Evolutionary conservation across 2,329 filamentous ascomycete genomes (phyloP), one percentile per base, ranked within the genome.

Genomic region (Scedosporium boydii): DNA sequence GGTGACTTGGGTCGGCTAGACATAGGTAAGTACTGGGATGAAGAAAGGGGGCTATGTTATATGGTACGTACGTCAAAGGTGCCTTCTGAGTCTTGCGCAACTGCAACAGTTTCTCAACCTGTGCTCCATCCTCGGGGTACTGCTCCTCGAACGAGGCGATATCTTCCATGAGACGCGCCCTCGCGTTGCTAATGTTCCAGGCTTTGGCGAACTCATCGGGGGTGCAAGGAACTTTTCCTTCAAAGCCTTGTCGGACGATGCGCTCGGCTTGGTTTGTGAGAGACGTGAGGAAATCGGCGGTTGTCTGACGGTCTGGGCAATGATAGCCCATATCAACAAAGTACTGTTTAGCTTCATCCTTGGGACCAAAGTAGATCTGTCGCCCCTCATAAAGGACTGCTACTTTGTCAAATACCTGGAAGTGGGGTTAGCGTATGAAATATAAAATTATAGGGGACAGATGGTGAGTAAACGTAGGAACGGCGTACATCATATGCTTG

Each of bases 261-360:
- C 84, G 83, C 72, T 87, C 84, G 5, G 74, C 66, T 1, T 84
- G 74, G 23, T 81, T 82, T 1, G 87, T 89, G 74, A 90, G 86
- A 23, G 86, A 87, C 1, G 87, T 90, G 58, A 90, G 73, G 76
- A 90, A 90, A 70, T 91, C 88, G 18, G 87, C 85, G 0, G 84
- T 87, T 0, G 87, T 90, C 74, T 85, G 84, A 12, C 87, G 84
- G 2, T 84, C 73, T 3, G 87, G 86, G 69, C 86, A 87, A 42
- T 86, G 80, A 68, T 88, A 90, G 5, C 87, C 87, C 0, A 90
- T 78, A 66, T 84, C 77, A 66, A 86, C 72, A 66, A 90, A 90
- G 72, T 89, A 90, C 63, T 83, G 76, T 66, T 78, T 83, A 0
- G 87, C 88, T 4, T 80, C 76, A 27, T 68, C 86, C 89, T 3